These are phyloP conservation scores for Emergomyces orientalis DNA, from an alignment of 2,329 filamentous ascomycete genomes.

Conservation along the genomic window DNA sequence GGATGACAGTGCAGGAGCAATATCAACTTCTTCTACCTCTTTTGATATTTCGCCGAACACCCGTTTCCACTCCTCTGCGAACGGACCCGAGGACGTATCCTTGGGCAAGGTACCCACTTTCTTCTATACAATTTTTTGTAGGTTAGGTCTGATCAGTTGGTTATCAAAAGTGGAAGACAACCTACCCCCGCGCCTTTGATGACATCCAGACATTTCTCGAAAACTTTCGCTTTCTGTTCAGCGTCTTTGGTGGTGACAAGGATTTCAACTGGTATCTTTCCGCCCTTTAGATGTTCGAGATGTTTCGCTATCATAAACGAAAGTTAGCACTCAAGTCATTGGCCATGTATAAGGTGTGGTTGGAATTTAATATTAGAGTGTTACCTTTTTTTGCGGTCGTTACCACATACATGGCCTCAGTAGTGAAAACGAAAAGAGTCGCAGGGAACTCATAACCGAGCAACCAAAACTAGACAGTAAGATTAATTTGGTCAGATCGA, in stretches of 20 bases:
- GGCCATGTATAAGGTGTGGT: neutral
- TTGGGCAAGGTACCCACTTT: constrained; percentile 83
- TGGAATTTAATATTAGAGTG: constrained; percentile 14
- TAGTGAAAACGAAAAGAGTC: constrained; percentile 84
- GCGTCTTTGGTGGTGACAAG: constrained; percentile 85
- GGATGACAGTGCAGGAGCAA: constrained; percentile 69
- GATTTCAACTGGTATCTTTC: constrained; percentile 86
- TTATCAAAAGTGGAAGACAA: constrained; percentile 19
- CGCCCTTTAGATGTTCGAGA: constrained; percentile 81
- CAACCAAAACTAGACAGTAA: constrained; percentile 71
- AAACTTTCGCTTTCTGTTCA: constrained; percentile 83
- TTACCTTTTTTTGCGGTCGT: constrained; percentile 95
- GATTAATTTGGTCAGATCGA: constrained; percentile 14
- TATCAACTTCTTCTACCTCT: constrained; percentile 80
- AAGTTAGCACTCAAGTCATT: neutral
- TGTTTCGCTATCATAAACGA: constrained; percentile 63
- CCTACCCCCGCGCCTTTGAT: constrained; percentile 81
- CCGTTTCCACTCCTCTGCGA: constrained; percentile 94
- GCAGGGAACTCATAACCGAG: constrained; percentile 97
- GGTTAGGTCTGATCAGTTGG: neutral
- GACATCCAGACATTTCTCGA: constrained; percentile 69
- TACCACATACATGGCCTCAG: constrained; percentile 79
- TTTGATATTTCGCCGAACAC: constrained; percentile 67
- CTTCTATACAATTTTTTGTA: constrained; percentile 47
- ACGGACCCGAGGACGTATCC: constrained; percentile 75